Percentiles rank a stretch among this genome's conserved stretches.
phyloP scores from a whole-genome alignment of 495 filamentous ascomycete genomes.

The Astrothelium subdiscretum region DNA sequence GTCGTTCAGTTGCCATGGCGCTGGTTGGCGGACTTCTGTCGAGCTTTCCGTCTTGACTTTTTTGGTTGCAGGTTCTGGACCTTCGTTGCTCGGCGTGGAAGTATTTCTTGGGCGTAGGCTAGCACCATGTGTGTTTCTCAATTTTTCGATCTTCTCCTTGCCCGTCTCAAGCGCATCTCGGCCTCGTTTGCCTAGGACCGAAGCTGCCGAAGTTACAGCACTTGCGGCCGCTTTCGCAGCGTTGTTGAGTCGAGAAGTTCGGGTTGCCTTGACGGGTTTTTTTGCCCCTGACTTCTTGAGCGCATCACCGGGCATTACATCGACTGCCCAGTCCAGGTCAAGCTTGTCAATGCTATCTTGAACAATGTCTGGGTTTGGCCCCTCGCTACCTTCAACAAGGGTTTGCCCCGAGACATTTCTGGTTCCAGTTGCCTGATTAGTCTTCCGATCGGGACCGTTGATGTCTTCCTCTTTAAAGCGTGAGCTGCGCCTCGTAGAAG shows the following conservation, averaged over 20 bases:
- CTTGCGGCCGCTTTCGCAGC: slow-evolving; percentile 16
- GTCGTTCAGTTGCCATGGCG: not conserved
- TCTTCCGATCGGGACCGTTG: not conserved
- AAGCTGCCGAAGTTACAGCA: slow-evolving; percentile 13
- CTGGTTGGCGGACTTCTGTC: slow-evolving; percentile 30
- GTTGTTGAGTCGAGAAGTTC: slow-evolving; percentile 2
- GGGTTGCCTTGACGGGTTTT: slow-evolving; percentile 14
- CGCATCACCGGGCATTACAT: slow-evolving; percentile 4
- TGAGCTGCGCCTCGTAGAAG: not conserved
- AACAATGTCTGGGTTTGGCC: not conserved
- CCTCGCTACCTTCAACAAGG: slow-evolving; percentile 11
- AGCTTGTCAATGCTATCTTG: slow-evolving; percentile 4
- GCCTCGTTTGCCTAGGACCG: slow-evolving; percentile 45
- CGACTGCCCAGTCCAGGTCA: slow-evolving; percentile 5
- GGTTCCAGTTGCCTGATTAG: slow-evolving; percentile 10
- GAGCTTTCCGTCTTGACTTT: slow-evolving; percentile 26
- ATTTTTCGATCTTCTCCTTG: slow-evolving; percentile 23
- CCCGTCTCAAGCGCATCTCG: slow-evolving; percentile 34
- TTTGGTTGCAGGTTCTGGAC: slow-evolving; percentile 30
- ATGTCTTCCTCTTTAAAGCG: not conserved
- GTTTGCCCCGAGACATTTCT: slow-evolving; percentile 22
- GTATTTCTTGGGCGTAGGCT: not conserved
- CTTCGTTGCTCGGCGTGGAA: slow-evolving; percentile 28
- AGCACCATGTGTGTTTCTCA: not conserved
- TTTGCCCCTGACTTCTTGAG: slow-evolving; percentile 2